Percentiles rank a stretch among this genome's conserved stretches.
phyloP scores from a whole-genome alignment of 1,284 basidiomycete species.

The Salmacisia buchloeana region DNA sequence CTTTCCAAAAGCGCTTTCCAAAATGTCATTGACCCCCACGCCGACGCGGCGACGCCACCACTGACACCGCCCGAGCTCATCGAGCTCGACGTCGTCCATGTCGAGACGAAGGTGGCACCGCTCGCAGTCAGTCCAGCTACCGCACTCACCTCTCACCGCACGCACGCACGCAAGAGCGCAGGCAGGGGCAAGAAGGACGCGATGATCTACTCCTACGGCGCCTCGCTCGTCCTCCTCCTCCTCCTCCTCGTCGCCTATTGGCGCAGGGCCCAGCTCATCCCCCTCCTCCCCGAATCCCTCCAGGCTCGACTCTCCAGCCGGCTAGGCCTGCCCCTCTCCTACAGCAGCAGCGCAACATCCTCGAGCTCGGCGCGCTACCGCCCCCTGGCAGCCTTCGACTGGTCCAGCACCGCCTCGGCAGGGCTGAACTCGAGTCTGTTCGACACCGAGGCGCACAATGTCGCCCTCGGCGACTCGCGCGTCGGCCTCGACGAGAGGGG shows the following conservation, averaged over 20 bases:
- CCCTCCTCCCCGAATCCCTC: conserved; percentile 17
- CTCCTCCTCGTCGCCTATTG: conserved; percentile 20
- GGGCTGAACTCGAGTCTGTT: conserved; percentile 37
- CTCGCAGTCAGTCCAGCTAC: no score
- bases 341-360: conserved; percentile 1
- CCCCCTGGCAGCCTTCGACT: conserved; percentile 21
- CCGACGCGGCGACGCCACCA: background rate
- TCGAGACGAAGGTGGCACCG: background rate
- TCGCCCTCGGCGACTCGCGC: conserved; percentile 29
- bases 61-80: background rate
- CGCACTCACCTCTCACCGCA: background rate
- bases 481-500: conserved; percentile 36
- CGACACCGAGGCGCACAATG: conserved; percentile 39
- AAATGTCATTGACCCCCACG: background rate
- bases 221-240: conserved; percentile 21
- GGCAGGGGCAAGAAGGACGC: no score
- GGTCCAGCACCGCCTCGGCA: conserved; percentile 20
- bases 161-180: background rate
- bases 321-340: background rate
- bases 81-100: background rate
- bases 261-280: conserved; percentile 16
- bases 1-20: background rate
- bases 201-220: conserved; percentile 25
- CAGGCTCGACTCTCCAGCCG: conserved; percentile 8
- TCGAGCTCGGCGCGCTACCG: conserved; percentile 12